Evolutionary conservation across 345 rosid genomes (phyloP).

Genomic region (Raphanus sativus): DNA sequence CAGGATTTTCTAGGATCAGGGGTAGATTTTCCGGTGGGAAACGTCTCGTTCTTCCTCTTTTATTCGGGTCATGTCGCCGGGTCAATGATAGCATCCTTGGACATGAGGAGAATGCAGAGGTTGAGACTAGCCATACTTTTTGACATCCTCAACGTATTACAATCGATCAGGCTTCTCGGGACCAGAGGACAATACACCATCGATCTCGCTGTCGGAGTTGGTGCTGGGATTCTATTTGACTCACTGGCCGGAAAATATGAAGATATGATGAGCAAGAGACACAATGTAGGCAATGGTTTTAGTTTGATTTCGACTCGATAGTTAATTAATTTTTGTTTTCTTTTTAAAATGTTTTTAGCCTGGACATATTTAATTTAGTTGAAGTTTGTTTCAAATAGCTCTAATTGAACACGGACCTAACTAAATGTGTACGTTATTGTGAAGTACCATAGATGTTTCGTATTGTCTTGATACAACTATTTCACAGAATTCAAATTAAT

Average conservation of each 20-base stretch:
- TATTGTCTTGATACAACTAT: too few relatives aligned
- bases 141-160: constrained; percentile 73
- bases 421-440: too few relatives aligned
- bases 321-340: constrained; percentile 26
- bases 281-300: constrained; percentile 16
- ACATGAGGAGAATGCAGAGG: constrained; percentile 79
- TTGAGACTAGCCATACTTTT: constrained; percentile 61
- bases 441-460: too few relatives aligned
- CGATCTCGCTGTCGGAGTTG: constrained; percentile 79
- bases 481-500: too few relatives aligned
- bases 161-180: constrained; percentile 68
- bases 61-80: constrained; percentile 92
- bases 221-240: constrained; percentile 79
- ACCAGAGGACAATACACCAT: constrained; percentile 91
- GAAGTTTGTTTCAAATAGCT: background rate
- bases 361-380: constrained; percentile 19
- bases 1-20: constrained; percentile 94
- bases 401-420: background rate
- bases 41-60: constrained; percentile 89
- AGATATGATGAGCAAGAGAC: constrained; percentile 43
- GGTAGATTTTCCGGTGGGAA: constrained; percentile 87
- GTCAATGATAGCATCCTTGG: constrained; percentile 80
- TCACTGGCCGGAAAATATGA: constrained; percentile 76
- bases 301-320: constrained; percentile 21
- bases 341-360: constrained; percentile 5